Evolutionary conservation across 2,329 filamentous ascomycete species (phyloP), one percentile per base, ranked within the genome.

Genomic region (Talaromyces piceae): DNA sequence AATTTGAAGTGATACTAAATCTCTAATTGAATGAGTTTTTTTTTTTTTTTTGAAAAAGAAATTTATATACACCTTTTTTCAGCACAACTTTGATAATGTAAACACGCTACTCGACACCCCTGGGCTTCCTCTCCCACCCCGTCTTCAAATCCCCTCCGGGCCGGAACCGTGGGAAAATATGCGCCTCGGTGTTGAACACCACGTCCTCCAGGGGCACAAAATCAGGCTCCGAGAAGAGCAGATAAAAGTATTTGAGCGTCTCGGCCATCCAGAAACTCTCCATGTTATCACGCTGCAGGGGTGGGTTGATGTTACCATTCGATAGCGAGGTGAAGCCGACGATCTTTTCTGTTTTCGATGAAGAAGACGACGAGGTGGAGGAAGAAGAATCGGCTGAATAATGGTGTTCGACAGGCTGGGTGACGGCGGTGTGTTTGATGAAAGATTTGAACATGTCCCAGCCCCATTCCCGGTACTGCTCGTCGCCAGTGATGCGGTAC

Each of bases 261-360:
- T 98, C 93, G 44, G 93, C 91, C 76, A 98, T 80, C 93, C 93
- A 98, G 73, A 97, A 97, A 66, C 89, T 94, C 73, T 98, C 93
- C 91, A 98, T 96, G 61, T 97, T 97, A 69, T 98, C 91, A 54
- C 82, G 78, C 43, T 76, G 73, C 12, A 74, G 68, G 0, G 89
- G 82, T 18, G 91, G 90, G 8, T 93, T 70, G 4, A 71, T 70
- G 58, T 85, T 83, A 23, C 90, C 91, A 64, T 94, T 82, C 16
- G 77, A 77, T 55, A 97, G 75, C 58, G 86, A 91, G 1, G 88
- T 89, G 65, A 94, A 97, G 0, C 90, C 90, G 39, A 65, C 62
- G 33, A 72, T 66, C n/a, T 22, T 63, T 13, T 2, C n/a, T 37
- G 1, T n/a, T n/a, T n/a, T n/a, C n/a, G n/a, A n/a, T n/a, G 31